These are phyloP conservation scores for Ophiocordyceps camponoti-rufipedis DNA, from an alignment of 2,329 filamentous ascomycete genomes.

Conservation along the genomic window DNA sequence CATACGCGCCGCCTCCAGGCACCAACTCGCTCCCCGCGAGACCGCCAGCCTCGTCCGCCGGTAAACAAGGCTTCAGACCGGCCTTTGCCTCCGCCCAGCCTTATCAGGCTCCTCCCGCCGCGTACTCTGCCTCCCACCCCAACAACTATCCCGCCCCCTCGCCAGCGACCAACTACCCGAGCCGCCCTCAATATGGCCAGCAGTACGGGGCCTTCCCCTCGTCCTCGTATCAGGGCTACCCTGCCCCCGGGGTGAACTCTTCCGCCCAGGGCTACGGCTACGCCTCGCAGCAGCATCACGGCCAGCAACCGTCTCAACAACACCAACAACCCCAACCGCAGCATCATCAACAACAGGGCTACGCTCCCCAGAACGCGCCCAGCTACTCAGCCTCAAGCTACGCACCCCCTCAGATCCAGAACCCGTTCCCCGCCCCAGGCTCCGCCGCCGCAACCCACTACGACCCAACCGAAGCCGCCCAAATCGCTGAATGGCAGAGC, in stretches of 20 bases:
- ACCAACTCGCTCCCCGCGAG: conserved; percentile 49
- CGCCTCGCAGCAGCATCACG: neutral
- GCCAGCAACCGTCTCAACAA: neutral
- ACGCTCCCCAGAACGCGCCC: conserved; percentile 8
- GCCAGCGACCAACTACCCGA: neutral
- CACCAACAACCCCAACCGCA: neutral
- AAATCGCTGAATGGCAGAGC: conserved; percentile 90
- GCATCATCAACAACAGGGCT: conserved; percentile 7
- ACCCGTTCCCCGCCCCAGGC: conserved; percentile 58
- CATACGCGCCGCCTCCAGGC: conserved; percentile 74
- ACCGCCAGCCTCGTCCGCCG: conserved; percentile 1
- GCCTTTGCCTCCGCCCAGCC: conserved; percentile 29
- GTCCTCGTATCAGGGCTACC: conserved; percentile 3
- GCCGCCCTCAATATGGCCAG: conserved; percentile 1
- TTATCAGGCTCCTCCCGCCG: conserved; percentile 14
- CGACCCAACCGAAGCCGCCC: conserved; percentile 71
- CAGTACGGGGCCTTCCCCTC: conserved; percentile 2
- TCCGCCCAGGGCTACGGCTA: conserved; percentile 9
- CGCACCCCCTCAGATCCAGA: conserved; percentile 52
- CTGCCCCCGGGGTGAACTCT: conserved; percentile 10
- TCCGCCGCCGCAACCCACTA: conserved; percentile 23
- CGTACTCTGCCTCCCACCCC: neutral
- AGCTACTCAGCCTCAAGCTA: conserved; percentile 25
- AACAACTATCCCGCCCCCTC: neutral
- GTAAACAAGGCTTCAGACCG: conserved; percentile 22